Evolutionary conservation across 306 rosid species (phyloP).

Genomic region (Gillenia trifoliata): DNA sequence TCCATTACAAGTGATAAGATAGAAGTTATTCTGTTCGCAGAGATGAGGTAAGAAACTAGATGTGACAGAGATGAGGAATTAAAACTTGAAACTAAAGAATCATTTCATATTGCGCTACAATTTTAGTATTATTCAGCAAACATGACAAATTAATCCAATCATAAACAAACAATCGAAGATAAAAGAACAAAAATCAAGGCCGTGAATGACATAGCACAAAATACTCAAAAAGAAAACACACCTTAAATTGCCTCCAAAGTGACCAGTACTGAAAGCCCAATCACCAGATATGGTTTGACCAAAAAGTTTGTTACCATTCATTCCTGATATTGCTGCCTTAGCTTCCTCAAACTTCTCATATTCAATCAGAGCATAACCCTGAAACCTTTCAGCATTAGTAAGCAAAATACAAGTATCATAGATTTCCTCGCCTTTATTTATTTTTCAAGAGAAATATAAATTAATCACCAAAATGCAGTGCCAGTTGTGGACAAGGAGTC

Average conservation of each 20-base stretch:
- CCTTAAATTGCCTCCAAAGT: slow-evolving; percentile 28
- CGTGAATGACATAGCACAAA: not conserved
- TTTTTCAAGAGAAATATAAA: not conserved
- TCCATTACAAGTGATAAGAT: not conserved
- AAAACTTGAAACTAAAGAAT: not conserved
- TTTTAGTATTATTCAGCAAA: too few relatives aligned
- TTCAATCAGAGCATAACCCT: slow-evolving; percentile 40
- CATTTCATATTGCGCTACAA: too few relatives aligned
- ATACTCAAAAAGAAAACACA: not conserved
- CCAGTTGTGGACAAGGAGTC: not conserved
- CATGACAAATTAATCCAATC: not conserved
- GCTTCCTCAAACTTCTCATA: slow-evolving; percentile 41
- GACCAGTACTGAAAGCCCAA: slow-evolving; percentile 79
- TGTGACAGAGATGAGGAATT: not conserved
- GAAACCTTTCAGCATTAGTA: not conserved
- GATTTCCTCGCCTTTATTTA: not conserved
- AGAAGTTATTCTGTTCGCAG: not conserved
- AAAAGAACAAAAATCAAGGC: not conserved
- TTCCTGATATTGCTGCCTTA: slow-evolving; percentile 54
- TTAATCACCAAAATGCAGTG: not conserved
- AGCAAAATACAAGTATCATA: not conserved
- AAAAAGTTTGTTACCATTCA: slow-evolving; percentile 67
- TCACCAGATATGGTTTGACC: slow-evolving; percentile 58
- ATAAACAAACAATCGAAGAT: not conserved
- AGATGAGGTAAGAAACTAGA: too few relatives aligned